Evolutionary conservation across 805 yeast genomes (phyloP).

Genomic region (Saccharomycopsis fermentans): DNA sequence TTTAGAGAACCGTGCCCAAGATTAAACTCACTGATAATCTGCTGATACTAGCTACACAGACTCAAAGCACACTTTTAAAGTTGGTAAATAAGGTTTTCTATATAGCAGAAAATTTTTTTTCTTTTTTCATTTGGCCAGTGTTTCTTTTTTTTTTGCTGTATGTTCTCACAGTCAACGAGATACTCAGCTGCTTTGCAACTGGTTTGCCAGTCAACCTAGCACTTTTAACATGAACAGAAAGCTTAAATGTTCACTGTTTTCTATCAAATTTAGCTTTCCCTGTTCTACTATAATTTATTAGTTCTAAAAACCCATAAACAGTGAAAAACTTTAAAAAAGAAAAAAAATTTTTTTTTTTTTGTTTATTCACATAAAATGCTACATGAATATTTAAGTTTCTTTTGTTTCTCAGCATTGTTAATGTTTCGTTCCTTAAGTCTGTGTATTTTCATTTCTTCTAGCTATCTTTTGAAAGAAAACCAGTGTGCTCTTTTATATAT

Average conservation of each 20-base stretch:
- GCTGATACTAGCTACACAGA: background rate
- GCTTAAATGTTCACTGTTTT: background rate
- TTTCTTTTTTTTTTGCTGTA: background rate
- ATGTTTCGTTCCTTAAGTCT: background rate
- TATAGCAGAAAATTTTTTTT: background rate
- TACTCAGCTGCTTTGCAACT: background rate
- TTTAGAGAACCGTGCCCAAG: background rate
- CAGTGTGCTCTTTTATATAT: background rate
- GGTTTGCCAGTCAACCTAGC: too few species aligned
- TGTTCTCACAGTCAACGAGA: background rate
- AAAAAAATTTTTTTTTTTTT: background rate
- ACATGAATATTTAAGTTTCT: background rate
- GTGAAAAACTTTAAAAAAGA: background rate
- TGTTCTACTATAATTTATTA: background rate
- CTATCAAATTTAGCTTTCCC: background rate
- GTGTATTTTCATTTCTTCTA: background rate
- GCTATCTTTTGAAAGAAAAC: too few species aligned
- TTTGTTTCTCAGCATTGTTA: background rate
- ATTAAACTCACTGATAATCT: background rate
- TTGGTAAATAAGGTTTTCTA: background rate
- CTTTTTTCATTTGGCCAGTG: background rate
- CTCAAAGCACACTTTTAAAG: background rate
- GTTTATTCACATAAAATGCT: background rate
- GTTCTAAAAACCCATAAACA: background rate
- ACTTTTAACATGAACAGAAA: background rate